These are phyloP conservation scores for Heritiera littoralis DNA, from an alignment of 345 rosid genomes.

Conservation along the genomic window DNA sequence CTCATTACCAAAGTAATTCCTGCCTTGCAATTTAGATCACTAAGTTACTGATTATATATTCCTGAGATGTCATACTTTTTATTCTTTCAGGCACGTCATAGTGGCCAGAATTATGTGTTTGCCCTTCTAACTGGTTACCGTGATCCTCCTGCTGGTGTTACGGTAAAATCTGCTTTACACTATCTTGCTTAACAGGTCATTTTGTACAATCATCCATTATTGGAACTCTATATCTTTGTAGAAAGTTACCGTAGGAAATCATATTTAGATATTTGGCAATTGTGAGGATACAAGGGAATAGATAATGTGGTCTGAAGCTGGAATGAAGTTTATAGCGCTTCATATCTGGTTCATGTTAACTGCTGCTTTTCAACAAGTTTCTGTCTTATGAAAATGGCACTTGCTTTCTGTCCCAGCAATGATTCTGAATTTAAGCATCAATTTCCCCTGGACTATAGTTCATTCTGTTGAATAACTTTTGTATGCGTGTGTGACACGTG, in stretches of 20 bases:
- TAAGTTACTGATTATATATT: background rate
- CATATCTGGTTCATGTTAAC: background rate
- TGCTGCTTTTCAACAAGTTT: background rate
- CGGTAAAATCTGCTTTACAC: slow-evolving; percentile 41
- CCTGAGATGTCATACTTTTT: slow-evolving; percentile 13
- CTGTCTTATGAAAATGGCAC: background rate
- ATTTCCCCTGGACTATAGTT: background rate
- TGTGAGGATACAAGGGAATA: background rate
- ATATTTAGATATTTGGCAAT: background rate
- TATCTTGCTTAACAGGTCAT: background rate
- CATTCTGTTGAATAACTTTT: background rate
- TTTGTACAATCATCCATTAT: background rate
- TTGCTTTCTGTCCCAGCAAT: background rate
- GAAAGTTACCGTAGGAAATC: background rate
- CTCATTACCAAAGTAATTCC: slow-evolving; percentile 88
- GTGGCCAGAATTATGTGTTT: slow-evolving; percentile 97
- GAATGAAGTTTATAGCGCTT: background rate
- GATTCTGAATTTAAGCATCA: background rate
- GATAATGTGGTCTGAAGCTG: background rate
- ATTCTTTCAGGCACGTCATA: slow-evolving; percentile 89
- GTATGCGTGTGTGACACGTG: background rate
- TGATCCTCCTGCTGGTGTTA: slow-evolving; percentile 98
- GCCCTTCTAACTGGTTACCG: slow-evolving; percentile 95
- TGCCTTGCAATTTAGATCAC: slow-evolving; percentile 15
- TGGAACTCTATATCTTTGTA: background rate